phyloP scores from a whole-genome alignment of 495 filamentous ascomycete species.

The Cairneyella variabilis region DNA sequence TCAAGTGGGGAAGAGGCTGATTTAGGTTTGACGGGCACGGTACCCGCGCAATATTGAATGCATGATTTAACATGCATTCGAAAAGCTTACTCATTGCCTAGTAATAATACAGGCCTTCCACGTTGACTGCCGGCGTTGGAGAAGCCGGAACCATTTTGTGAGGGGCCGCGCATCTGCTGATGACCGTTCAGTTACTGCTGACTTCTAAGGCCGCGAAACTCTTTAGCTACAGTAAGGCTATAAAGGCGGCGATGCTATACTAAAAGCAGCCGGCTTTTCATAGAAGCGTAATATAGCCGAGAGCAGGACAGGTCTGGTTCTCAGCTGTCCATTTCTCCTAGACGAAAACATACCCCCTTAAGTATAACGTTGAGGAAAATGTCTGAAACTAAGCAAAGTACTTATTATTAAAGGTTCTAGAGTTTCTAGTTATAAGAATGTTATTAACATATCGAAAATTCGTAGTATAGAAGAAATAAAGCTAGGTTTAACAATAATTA shows the following conservation, averaged over 20 bases:
- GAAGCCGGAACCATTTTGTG: no score
- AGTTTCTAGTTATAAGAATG: background rate
- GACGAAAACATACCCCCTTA: background rate
- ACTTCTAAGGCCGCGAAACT: background rate
- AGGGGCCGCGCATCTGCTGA: no score
- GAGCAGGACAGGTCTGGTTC: background rate
- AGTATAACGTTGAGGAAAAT: background rate
- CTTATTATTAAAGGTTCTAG: background rate
- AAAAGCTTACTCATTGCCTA: no score
- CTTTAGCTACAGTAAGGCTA: background rate
- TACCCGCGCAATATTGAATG: background rate
- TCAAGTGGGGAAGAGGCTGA: no score
- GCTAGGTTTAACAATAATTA: no score
- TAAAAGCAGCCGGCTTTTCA: background rate
- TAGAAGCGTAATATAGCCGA: background rate
- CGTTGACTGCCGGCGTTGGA: no score
- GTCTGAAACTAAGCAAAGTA: background rate
- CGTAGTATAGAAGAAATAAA: no score
- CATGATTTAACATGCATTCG: no score
- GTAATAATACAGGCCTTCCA: no score
- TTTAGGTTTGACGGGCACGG: background rate
- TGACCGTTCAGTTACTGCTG: no score
- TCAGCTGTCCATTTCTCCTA: background rate
- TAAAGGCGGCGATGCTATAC: background rate
- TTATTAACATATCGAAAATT: background rate